These are phyloP conservation scores for Echium plantagineum DNA, from an alignment of 257 asterid species.

Conservation along the genomic window DNA sequence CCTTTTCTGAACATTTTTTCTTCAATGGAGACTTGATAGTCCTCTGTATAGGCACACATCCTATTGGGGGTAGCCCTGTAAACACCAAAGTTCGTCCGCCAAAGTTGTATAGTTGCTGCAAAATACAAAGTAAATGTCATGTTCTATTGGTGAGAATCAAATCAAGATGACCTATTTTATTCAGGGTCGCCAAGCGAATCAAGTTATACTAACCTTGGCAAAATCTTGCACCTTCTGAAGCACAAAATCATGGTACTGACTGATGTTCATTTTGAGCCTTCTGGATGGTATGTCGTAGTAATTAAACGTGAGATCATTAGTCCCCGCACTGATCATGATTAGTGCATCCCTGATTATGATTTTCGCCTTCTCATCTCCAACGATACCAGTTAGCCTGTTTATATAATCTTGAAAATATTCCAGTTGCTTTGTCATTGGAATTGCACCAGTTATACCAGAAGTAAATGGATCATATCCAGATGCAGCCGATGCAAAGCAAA, in stretches of 20 bases:
- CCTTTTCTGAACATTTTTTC: slow-evolving; percentile 3
- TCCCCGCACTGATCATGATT: slow-evolving; percentile 14
- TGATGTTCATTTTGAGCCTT: slow-evolving; percentile 1
- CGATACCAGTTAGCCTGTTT: background rate
- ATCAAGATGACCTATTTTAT: background rate
- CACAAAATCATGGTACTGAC: slow-evolving; percentile 7
- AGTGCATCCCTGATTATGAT: slow-evolving; percentile 8
- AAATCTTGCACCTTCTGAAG: slow-evolving; percentile 7
- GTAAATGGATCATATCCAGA: slow-evolving; percentile 11
- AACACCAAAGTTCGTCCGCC: slow-evolving; percentile 8
- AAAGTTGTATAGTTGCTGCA: slow-evolving; percentile 4
- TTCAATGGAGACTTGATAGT: slow-evolving; percentile 7
- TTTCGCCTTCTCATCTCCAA: slow-evolving; percentile 7
- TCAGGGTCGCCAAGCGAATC: too few species aligned
- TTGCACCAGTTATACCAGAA: background rate
- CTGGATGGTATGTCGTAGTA: slow-evolving; percentile 5
- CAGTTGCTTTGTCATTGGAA: slow-evolving; percentile 7
- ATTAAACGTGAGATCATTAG: slow-evolving; percentile 12
- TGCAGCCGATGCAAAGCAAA: slow-evolving; percentile 13
- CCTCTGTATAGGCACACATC: slow-evolving; percentile 13
- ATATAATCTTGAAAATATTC: slow-evolving; percentile 9
- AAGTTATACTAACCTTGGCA: slow-evolving; percentile 5
- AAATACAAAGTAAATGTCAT: background rate
- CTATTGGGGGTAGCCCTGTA: slow-evolving; percentile 16
- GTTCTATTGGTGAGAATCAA: too few species aligned